Percentiles rank a stretch among this genome's conserved stretches.
phyloP scores from a whole-genome alignment of 495 filamentous ascomycete genomes.

The Penicillium simplicissimum region DNA sequence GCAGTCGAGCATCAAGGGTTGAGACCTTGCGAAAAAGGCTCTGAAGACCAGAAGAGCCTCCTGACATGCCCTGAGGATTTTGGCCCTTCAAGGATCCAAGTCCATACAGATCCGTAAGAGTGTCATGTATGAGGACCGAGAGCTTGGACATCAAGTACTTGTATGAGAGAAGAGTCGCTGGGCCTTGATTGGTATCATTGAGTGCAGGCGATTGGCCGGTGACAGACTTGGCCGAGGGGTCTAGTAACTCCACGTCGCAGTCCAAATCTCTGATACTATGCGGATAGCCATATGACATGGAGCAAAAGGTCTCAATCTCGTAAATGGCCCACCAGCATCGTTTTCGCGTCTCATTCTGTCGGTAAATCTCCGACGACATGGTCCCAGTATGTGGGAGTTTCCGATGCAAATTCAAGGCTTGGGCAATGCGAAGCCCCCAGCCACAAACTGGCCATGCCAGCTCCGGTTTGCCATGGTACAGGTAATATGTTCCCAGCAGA shows the following conservation, averaged over 20 bases:
- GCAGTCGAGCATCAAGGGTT: constrained; percentile 10
- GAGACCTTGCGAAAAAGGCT: constrained; percentile 18
- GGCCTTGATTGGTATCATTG: constrained; percentile 10
- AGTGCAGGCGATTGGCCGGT: constrained; percentile 12
- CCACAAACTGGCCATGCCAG: constrained; percentile 44
- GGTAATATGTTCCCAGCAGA: constrained; percentile 39
- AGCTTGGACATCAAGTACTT: constrained; percentile 37
- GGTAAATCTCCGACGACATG: constrained; percentile 3
- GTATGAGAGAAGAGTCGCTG: constrained; percentile 28
- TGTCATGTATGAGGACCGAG: constrained; percentile 26
- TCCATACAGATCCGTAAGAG: constrained; percentile 30
- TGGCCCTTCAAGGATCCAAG: constrained; percentile 7
- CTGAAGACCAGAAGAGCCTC: background rate
- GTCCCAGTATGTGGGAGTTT: constrained; percentile 3
- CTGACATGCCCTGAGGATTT: background rate
- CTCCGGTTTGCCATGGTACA: constrained; percentile 36
- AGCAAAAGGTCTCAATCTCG: constrained; percentile 42
- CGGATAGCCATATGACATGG: constrained; percentile 40
- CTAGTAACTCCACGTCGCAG: constrained; percentile 36
- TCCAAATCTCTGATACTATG: constrained; percentile 35
- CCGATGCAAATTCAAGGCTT: constrained; percentile 39
- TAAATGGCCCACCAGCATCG: constrained; percentile 46
- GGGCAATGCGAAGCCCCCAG: constrained; percentile 35
- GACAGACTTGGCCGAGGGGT: constrained; percentile 22
- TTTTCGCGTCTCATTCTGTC: constrained; percentile 34